Evolutionary conservation across 2,329 filamentous ascomycete species (phyloP), one percentile per base, ranked within the genome.

Genomic region (Xylariaceae sp.): DNA sequence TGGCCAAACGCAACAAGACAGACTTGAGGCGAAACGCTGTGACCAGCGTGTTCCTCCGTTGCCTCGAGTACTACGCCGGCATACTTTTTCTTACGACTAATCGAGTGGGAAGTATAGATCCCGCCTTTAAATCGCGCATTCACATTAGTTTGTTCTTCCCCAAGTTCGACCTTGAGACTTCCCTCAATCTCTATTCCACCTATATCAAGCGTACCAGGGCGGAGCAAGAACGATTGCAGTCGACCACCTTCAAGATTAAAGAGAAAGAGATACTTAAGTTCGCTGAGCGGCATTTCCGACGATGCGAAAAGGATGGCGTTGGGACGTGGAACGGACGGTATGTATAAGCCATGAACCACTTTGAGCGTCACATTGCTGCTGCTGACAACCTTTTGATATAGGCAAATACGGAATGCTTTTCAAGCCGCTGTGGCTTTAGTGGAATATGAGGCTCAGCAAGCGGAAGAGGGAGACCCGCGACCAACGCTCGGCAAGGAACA

Each of bases 401-500:
- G 49, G 18, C 53, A 56, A 53, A 58, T 58, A 37, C 51, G 48
- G 7, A 50, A 57, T 16, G 55, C 55, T 19, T 57, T 57, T 6
- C 55, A 57, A 39, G 42, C 46, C 1, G 57, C 51, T 32, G 51
- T 57, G 6, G 51, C 51, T 18, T 34, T 57, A 3, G 57, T 34
- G 3, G 51, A 59, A 43, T 53, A 53, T 12, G 45, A 57, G 0
- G 21, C 42, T 13, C 51, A 50, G 8, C 39, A 55, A 22, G 21
- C 15, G 10, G 36, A 42, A 43, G 51, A 49, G 2, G 46, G 51
- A 12, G 22, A 21, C 9, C 32, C 26, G 10, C 40, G 40, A 4
- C 44, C 51, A 9, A 44, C 32, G 7, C 48, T 59, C 15, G 57
- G 57, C 4, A 37, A 49, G 13, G 26, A 45, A 5, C 56, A 60